Base-by-base conservation (phyloP, 805 yeast species). In the Monosporozyma solicola region DNA sequence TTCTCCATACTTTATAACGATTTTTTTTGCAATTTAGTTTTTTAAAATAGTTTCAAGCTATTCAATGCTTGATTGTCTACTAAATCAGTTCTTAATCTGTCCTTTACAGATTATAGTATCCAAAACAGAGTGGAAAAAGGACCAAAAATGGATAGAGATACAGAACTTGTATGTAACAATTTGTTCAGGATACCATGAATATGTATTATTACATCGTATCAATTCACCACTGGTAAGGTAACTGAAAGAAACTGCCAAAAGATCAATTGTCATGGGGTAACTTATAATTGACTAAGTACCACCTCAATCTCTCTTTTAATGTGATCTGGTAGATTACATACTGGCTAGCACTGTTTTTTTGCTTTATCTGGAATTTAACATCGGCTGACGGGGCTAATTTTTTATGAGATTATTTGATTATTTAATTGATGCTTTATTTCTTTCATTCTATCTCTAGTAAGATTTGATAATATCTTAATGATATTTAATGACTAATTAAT, bases 161-260 rank as follows among this genome's bases (percentile, higher is more conserved):
- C 51, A 31, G 54, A 48, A 53, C 37, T 47, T 51, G 53, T 53
- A 53, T 47, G 52, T 29, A 11, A 33, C 9, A n/a, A 29, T 16
- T 33, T 24, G 27, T n/a, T 45, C 5, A 32, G 39, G n/a, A 15
- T 13, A 13, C n/a, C 7, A 15, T 15, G 8, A 13, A 15, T 15
- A 35, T 11, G 16, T 35, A 35, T 35, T 35, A 35, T 35, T 35
- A 3, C 39, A 35, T 35, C 3, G n/a, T 15, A 15, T 35, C 39
- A 35, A 35, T 35, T 33, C 16, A 35, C 39, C 39, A 35, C 39
- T 13, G 39, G 39, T 35, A 13, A 13, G 39, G n/a, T 35, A 35
- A 35, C 8, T 35, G 39, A 15, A 35, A 15, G 16, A 35, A 15
- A 35, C 8, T 15, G 39, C 39, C 13, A 35, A 35, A 13, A 35